These are phyloP conservation scores for Aspergillus sp. DNA, from an alignment of 2,329 filamentous ascomycete species.

Conservation along the genomic window DNA sequence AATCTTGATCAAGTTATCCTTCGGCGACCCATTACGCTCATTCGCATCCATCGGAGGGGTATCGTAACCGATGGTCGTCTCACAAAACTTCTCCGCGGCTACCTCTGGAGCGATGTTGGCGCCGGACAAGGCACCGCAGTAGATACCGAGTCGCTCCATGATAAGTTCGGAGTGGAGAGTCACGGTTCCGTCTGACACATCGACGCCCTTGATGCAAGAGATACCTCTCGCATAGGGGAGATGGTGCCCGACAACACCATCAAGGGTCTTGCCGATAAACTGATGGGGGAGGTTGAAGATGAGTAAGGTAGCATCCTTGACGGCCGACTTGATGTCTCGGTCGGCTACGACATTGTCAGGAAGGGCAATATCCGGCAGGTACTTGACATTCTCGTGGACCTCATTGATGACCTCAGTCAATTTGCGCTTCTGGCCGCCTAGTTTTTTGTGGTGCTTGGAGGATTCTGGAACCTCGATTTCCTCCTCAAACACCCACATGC, in stretches of 20 bases:
- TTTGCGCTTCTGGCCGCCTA: slow-evolving; percentile 70
- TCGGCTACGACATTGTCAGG: slow-evolving; percentile 62
- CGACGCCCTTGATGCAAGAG: slow-evolving; percentile 93
- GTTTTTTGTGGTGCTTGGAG: slow-evolving; percentile 68
- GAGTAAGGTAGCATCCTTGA: slow-evolving; percentile 77
- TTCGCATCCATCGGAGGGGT: slow-evolving; percentile 80
- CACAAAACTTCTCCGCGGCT: slow-evolving; percentile 86
- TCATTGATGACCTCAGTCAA: slow-evolving; percentile 86
- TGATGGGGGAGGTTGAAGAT: slow-evolving; percentile 91
- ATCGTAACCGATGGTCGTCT: slow-evolving; percentile 92
- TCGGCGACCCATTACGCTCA: slow-evolving; percentile 52
- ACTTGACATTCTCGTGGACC: slow-evolving; percentile 92
- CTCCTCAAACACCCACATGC: slow-evolving; percentile 55
- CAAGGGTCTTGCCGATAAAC: slow-evolving; percentile 54
- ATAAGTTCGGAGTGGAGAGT: slow-evolving; percentile 89
- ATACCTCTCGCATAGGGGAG: slow-evolving; percentile 85
- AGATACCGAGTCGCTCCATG: slow-evolving; percentile 81
- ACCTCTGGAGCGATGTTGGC: slow-evolving; percentile 93
- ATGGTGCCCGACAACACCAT: slow-evolving; percentile 77
- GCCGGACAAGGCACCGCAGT: slow-evolving; percentile 86
- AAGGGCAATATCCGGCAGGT: slow-evolving; percentile 78
- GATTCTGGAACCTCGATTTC: slow-evolving; percentile 76
- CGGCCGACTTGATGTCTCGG: slow-evolving; percentile 59
- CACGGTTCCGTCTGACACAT: slow-evolving; percentile 79
- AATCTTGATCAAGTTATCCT: slow-evolving; percentile 42